phyloP scores from a whole-genome alignment of 169 alveolate species.

The Eimeria praecox region DNA sequence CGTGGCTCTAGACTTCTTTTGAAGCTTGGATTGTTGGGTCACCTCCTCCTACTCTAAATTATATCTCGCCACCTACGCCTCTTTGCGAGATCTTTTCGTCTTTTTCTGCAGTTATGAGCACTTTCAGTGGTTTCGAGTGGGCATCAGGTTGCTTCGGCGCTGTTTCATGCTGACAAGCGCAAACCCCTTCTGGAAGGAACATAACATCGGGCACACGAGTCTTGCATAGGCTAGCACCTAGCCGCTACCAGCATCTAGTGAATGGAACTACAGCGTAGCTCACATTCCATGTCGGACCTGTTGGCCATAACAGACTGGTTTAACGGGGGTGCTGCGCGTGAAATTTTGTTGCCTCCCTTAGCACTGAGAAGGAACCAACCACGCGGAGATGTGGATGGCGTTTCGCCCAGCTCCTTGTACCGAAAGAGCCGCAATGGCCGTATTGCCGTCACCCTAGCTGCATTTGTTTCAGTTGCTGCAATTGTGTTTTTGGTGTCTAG shows the following conservation, averaged over 20 bases:
- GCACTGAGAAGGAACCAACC: background rate
- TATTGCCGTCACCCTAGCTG: background rate
- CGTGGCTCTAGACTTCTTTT: too few relatives aligned
- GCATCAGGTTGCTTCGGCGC: background rate
- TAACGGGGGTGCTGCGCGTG: background rate
- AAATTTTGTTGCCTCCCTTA: background rate
- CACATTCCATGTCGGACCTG: background rate
- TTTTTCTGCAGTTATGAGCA: background rate
- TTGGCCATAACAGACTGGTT: background rate
- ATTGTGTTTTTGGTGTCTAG: background rate
- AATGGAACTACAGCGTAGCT: background rate
- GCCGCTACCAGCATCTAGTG: background rate
- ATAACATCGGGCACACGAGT: background rate
- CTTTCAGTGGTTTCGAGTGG: background rate
- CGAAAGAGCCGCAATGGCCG: background rate
- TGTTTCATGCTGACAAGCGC: background rate
- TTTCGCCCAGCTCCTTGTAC: background rate
- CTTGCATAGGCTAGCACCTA: background rate
- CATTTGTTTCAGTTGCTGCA: conserved; percentile 9
- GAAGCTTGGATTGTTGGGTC: too few relatives aligned
- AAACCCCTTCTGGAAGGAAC: background rate
- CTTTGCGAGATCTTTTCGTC: background rate
- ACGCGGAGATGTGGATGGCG: background rate
- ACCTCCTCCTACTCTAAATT: background rate
- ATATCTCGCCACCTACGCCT: background rate